A percentile compares a stretch with the other conserved stretches of the same genome.
Conservation (phyloP, 345 rosid species). For the Chamaenerion angustifolium region DNA sequence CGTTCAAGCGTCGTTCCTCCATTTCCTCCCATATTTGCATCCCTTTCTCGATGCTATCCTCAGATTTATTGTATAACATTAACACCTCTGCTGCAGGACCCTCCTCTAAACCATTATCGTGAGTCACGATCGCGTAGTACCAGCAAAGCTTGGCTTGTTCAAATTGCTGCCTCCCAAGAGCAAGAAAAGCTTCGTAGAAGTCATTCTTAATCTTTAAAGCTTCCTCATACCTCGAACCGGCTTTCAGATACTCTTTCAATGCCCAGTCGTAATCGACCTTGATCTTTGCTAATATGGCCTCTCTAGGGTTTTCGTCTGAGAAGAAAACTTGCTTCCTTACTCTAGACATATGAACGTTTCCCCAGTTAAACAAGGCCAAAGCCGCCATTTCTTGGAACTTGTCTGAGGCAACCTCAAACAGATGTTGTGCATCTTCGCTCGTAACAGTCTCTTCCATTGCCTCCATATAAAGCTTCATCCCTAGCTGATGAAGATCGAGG, state of each 20-base stretch:
- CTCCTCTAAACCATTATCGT: constrained; percentile 25
- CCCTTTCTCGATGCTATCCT: constrained; percentile 92
- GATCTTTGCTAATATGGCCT: constrained; percentile 37
- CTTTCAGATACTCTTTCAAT: constrained; percentile 50
- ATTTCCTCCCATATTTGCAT: constrained; percentile 98
- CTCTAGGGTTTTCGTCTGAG: constrained; percentile 58
- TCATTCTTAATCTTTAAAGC: constrained; percentile 75
- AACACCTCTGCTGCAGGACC: constrained; percentile 74
- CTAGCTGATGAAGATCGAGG: constrained; percentile 85
- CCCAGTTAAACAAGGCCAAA: constrained; percentile 90
- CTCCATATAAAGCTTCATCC: constrained; percentile 82
- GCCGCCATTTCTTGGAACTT: constrained; percentile 99
- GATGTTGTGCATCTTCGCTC: constrained; percentile 74
- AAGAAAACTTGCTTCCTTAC: constrained; percentile 63
- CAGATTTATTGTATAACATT: constrained; percentile 87
- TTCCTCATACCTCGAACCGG: constrained; percentile 64
- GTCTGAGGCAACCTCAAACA: constrained; percentile 71
- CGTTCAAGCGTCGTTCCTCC: constrained; percentile 77
- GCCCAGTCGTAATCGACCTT: constrained; percentile 68
- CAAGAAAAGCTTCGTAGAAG: constrained; percentile 84
- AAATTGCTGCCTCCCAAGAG: constrained; percentile 90
- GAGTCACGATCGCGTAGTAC: constrained; percentile 67
- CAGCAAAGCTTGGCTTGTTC: constrained; percentile 96
- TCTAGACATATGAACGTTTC: constrained; percentile 81
- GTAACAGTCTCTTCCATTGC: constrained; percentile 90